These are phyloP conservation scores for Jatropha multifida DNA, from an alignment of 441 rosid species.

Conservation along the genomic window DNA sequence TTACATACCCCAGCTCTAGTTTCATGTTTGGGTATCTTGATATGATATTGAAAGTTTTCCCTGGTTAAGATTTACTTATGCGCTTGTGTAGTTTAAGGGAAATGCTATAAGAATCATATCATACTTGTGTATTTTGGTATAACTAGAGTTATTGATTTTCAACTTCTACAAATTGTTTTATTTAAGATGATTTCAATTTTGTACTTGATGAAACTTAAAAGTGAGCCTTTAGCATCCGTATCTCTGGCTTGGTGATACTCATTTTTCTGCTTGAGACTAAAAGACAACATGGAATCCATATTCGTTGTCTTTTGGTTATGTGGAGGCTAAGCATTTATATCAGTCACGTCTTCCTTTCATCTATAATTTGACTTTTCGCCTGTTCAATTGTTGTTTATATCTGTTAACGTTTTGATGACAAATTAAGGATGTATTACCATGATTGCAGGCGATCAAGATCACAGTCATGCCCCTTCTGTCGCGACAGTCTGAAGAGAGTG, in stretches of 20 bases:
- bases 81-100: no score
- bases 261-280: not conserved
- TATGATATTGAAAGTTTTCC: no score
- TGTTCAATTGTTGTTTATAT: no score
- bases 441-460: constrained; percentile 56
- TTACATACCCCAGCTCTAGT: not conserved
- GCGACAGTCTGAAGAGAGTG: constrained; percentile 62
- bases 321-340: not conserved
- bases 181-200: not conserved
- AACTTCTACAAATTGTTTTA: not conserved
- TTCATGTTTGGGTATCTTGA: no score
- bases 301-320: not conserved
- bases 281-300: not conserved
- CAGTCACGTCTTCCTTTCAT: not conserved
- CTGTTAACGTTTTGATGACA: not conserved
- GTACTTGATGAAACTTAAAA: not conserved
- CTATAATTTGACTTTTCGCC: not conserved
- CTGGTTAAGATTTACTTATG: no score
- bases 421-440: not conserved
- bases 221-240: not conserved
- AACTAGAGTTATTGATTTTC: not conserved
- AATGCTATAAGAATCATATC: no score
- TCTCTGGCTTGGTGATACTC: not conserved
- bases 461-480: constrained; percentile 69
- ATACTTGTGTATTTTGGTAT: no score